phyloP scores from a whole-genome alignment of 176 grass and related monocot genomes.

The Eragrostis curvula region DNA sequence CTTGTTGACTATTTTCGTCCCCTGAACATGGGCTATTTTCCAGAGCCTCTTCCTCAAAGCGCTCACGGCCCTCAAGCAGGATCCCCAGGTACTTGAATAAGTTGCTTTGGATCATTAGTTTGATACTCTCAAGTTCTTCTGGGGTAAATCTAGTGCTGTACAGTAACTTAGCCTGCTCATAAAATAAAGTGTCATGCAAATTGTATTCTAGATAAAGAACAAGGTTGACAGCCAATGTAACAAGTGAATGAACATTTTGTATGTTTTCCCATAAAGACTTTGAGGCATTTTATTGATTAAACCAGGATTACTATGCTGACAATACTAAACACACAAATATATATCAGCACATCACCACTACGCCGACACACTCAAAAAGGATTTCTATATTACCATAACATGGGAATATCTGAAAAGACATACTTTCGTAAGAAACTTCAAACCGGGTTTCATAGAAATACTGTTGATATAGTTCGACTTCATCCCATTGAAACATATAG shows the following conservation, averaged over 20 bases:
- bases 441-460: not conserved
- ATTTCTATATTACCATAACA: constrained; percentile 19
- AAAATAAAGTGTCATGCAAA: constrained; percentile 35
- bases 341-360: not conserved
- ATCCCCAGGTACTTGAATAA: constrained; percentile 96
- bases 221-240: not conserved
- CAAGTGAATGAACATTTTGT: constrained; percentile 11
- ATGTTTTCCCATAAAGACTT: not conserved
- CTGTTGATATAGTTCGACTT: not conserved
- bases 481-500: constrained; percentile 9
- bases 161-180: constrained; percentile 77
- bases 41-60: constrained; percentile 87
- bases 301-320: constrained; percentile 1
- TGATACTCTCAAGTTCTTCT: constrained; percentile 86
- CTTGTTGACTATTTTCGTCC: constrained; percentile 41
- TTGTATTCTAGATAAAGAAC: constrained; percentile 19
- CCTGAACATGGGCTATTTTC: constrained; percentile 41
- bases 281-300: constrained; percentile 3
- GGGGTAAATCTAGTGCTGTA: constrained; percentile 75
- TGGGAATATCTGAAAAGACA: not conserved
- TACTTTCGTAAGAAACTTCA: constrained; percentile 9
- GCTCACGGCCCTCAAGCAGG: constrained; percentile 93
- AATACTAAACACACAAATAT: constrained; percentile 23
- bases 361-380: not conserved
- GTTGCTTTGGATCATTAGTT: constrained; percentile 98